Percentiles rank a stretch among this genome's conserved stretches.
Conservation (phyloP, 2,329 filamentous ascomycete genomes). For the Achaetomium macrosporum region DNA sequence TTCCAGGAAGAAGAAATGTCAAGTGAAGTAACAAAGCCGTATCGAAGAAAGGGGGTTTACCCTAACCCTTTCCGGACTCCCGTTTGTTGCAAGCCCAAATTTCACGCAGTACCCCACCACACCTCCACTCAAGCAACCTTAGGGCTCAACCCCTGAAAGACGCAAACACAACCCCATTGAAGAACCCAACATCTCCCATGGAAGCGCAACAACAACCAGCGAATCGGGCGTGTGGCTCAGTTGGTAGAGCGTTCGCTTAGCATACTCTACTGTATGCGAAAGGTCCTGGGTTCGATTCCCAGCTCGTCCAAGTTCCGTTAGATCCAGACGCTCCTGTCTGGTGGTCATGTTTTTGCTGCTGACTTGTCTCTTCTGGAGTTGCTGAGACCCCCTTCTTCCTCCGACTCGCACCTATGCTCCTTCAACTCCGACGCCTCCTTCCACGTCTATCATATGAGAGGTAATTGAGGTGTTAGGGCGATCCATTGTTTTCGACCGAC, state of each 20-base stretch:
- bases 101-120: no score
- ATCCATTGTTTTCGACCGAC: no score
- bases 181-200: neutral
- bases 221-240: constrained; percentile 22
- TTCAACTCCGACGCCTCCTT: no score
- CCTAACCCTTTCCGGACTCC: no score
- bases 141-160: constrained; percentile 10
- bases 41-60: no score
- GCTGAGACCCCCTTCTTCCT: neutral
- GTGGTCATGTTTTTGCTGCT: neutral
- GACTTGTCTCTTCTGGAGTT: no score
- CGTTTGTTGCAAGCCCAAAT: no score
- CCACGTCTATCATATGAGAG: no score
- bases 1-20: no score
- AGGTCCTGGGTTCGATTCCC: constrained; percentile 25
- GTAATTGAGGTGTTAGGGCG: no score
- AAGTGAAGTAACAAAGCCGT: no score
- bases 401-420: no score
- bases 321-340: neutral
- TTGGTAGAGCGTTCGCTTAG: constrained; percentile 24
- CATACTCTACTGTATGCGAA: constrained; percentile 20
- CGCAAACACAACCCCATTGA: neutral
- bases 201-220: constrained; percentile 1
- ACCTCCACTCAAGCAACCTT: neutral
- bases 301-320: constrained; percentile 17